A percentile compares a stretch with the other conserved stretches of the same genome.
Evolutionary conservation across 1,139 yeast species (phyloP).

Genomic region (Yamadazyma blattariae): DNA sequence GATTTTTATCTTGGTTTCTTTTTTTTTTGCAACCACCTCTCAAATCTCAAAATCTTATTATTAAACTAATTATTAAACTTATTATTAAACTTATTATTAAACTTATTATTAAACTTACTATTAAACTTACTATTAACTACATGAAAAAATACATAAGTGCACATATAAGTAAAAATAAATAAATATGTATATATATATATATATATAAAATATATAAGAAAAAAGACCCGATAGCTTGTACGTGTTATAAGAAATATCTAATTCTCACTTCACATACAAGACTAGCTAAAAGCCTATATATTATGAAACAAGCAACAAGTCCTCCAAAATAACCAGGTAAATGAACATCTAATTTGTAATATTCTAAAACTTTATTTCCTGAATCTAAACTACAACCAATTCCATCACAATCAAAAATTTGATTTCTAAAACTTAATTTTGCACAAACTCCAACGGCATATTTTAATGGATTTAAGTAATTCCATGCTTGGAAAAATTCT

Average conservation of each 20-base stretch:
- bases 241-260: slow-evolving; percentile 17
- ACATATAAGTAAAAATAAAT: no score
- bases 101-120: no score
- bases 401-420: slow-evolving; percentile 29
- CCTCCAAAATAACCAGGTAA: slow-evolving; percentile 36
- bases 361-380: slow-evolving; percentile 34
- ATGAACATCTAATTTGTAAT: slow-evolving; percentile 28
- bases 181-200: no score
- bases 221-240: no score
- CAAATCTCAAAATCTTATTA: no score
- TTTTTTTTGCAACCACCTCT: no score
- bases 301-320: slow-evolving; percentile 31
- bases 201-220: no score
- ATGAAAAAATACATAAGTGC: no score
- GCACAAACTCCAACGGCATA: slow-evolving; percentile 59
- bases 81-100: no score
- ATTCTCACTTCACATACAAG: slow-evolving; percentile 26
- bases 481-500: slow-evolving; percentile 60
- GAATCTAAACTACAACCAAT: slow-evolving; percentile 28
- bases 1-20: no score
- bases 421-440: slow-evolving; percentile 33
- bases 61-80: no score
- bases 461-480: slow-evolving; percentile 71
- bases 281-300: slow-evolving; percentile 32
- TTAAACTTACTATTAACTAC: no score